Evolutionary conservation across 2,329 filamentous ascomycete genomes (phyloP), one percentile per base, ranked within the genome.

Genomic region (Daldinia eschscholtzii): DNA sequence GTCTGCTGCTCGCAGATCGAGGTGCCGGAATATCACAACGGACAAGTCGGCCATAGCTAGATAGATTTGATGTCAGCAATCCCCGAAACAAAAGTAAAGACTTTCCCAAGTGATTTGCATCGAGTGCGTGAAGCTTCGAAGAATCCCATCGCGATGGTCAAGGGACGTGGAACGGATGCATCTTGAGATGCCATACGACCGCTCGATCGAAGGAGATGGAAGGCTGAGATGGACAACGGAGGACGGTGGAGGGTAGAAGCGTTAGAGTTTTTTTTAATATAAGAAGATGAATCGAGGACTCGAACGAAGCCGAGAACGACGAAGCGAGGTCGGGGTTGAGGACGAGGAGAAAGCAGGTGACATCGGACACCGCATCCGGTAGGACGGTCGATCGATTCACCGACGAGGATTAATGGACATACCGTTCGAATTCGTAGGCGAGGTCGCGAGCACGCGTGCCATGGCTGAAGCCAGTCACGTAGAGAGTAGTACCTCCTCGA

Each of bases 341-440:
- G 72, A 75, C 76, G 76, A 76, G 63, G 73, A 76, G 78, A 76
- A 78, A 74, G 75, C 68, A 77, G 77, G 76, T 76, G 80, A 80
- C 77, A 81, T 80, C 79, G 80, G 81, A 77, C 78, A 80, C 79
- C 79, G 79, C 77, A 79, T 81, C 78, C 80, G 80, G 80, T 78
- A 79, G 81, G 83, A 81, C 81, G 80, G 80, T 77, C 79, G 78
- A 77, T 78, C 79, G 79, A 79, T 82, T 81, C 79, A 83, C 83
- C 82, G 84, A 82, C 79, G 81, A 81, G 81, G 82, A 81, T 84
- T 84, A 83, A 85, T 53, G 87, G 88, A 97, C 94, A 90, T 97
- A 98, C 93, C 95, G 94, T 94, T 98, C 95, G 92, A 98, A 98
- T 88, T 98, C 95, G 92, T 97, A 98, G 87, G 95, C 94, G 83